Evolutionary conservation across 352 stramenopile species (phyloP).

Genomic region (Phytopythium oedochilum): DNA sequence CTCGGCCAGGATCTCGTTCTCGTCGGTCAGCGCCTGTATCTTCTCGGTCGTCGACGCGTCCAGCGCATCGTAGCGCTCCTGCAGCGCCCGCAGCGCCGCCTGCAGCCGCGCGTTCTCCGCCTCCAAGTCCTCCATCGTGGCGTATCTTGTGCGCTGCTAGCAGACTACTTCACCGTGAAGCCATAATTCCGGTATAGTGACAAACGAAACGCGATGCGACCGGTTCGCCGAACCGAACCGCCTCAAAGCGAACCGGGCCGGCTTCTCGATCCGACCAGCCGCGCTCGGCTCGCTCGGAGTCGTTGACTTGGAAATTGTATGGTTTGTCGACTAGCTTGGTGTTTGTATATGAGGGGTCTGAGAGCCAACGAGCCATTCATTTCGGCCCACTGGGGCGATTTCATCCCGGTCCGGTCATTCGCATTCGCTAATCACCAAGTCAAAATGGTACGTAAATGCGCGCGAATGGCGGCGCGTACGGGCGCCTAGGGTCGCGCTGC

Average conservation of each 20-base stretch:
- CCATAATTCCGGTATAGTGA: too few relatives aligned
- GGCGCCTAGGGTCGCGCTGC: neutral
- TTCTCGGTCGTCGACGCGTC: constrained; percentile 19
- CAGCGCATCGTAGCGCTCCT: constrained; percentile 48
- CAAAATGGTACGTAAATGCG: constrained; percentile 76
- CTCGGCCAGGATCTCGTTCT: constrained; percentile 72
- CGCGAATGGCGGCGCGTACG: neutral
- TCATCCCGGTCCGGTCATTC: constrained; percentile 46
- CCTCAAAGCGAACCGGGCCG: neutral
- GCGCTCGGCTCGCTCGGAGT: neutral
- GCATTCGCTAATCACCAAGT: constrained; percentile 88
- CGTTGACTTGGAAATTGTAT: constrained; percentile 36
- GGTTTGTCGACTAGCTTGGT: constrained; percentile 10
- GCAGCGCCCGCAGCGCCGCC: constrained; percentile 34
- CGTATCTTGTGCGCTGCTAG: neutral
- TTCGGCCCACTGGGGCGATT: constrained; percentile 30
- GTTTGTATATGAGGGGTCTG: constrained; percentile 35
- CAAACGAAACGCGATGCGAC: too few relatives aligned
- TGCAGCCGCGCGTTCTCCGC: constrained; percentile 44
- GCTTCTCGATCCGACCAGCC: neutral
- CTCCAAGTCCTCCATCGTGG: constrained; percentile 21
- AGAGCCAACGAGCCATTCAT: constrained; percentile 84
- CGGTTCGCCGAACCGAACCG: too few relatives aligned
- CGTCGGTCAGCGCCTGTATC: constrained; percentile 60
- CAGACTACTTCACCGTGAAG: too few relatives aligned